Evolutionary conservation across 2,329 filamentous ascomycete species (phyloP), one percentile per base, ranked within the genome.

Genomic region (Pseudogymnoascus sp.): DNA sequence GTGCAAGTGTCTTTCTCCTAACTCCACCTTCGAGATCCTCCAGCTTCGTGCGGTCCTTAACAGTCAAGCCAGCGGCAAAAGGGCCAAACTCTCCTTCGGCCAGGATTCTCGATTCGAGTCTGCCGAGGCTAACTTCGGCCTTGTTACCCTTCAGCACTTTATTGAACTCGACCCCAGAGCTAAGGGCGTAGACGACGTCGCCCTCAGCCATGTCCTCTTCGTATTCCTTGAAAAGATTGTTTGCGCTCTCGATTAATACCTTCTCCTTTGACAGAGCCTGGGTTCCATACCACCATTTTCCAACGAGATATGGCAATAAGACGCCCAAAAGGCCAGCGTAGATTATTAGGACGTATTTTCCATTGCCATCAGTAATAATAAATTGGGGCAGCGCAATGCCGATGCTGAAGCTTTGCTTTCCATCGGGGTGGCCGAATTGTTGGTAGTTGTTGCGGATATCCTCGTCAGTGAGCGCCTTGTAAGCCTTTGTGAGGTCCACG

Each of bases 221-320:
- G 77, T 96, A 99, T 72, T 96, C 91, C 70, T 87, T 88, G 83
- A 99, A 97, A 64, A 99, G 84, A 68, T 91, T 93, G 75, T 96
- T 96, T 69, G 96, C 93, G 76, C 90, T 97, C 73, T 95, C 91
- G 74, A 97, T 88, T 63, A 96, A 81, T 26, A 97, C 89, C 69
- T 91, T 91, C 76, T 99, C 96, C 78, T 93, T 96, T 38, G 95
- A 97, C 76, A 90, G 86, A 70, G 88, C 86, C 76, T 96, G 93
- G 35, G 91, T 96, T 65, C 96, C 95, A 74, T 99, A 99, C 95
- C 95, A 99, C 95, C 95, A 99, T 64, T 89, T 92, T 59, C 95
- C 95, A 63, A 99, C 93, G 59, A 95, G 81, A 75, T 96, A 99
- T 2, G 95, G 95, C 61, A 99, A 81, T 65, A 97, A 79, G 66